Evolutionary conservation across 768 basidiomycete species (phyloP).

Genomic region (Leucosporidium scottii): DNA sequence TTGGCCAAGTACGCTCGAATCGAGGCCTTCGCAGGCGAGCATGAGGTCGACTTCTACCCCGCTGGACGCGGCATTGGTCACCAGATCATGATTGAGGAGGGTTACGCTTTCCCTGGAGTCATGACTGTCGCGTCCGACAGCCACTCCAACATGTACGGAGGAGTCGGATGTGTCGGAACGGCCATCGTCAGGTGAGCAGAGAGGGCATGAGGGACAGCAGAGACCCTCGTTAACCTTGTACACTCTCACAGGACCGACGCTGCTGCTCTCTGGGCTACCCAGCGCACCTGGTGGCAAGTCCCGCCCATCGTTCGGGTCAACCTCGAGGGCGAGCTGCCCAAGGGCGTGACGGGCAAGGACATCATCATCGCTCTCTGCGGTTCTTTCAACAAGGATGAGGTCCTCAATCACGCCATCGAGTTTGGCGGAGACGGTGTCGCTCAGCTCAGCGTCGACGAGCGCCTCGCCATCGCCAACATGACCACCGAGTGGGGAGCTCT

Average conservation of each 20-base stretch:
- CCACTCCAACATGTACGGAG: slow-evolving; percentile 86
- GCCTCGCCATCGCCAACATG: slow-evolving; percentile 92
- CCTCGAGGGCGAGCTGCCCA: slow-evolving; percentile 66
- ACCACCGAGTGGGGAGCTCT: slow-evolving; percentile 99
- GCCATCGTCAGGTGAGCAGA: slow-evolving; percentile 76
- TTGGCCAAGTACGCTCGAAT: slow-evolving; percentile 85
- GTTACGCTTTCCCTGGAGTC: slow-evolving; percentile 92
- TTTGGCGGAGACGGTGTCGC: slow-evolving; percentile 84
- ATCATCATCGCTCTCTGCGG: slow-evolving; percentile 96
- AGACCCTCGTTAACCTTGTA: not conserved
- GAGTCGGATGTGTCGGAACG: slow-evolving; percentile 92
- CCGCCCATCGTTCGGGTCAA: slow-evolving; percentile 95
- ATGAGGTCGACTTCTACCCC: slow-evolving; percentile 89
- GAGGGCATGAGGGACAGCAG: not conserved
- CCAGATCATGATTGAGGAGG: slow-evolving; percentile 94
- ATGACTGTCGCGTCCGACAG: slow-evolving; percentile 61
- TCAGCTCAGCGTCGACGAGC: slow-evolving; percentile 75
- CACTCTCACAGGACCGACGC: slow-evolving; percentile 53
- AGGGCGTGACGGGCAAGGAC: slow-evolving; percentile 95
- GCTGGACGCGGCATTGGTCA: slow-evolving; percentile 97
- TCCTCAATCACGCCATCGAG: slow-evolving; percentile 92
- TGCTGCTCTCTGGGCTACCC: slow-evolving; percentile 94
- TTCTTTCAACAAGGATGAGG: slow-evolving; percentile 91
- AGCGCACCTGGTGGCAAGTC: slow-evolving; percentile 99
- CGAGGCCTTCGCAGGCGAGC: slow-evolving; percentile 76